Conservation (phyloP, 306 rosid species). For the Alnus glutinosa region DNA sequence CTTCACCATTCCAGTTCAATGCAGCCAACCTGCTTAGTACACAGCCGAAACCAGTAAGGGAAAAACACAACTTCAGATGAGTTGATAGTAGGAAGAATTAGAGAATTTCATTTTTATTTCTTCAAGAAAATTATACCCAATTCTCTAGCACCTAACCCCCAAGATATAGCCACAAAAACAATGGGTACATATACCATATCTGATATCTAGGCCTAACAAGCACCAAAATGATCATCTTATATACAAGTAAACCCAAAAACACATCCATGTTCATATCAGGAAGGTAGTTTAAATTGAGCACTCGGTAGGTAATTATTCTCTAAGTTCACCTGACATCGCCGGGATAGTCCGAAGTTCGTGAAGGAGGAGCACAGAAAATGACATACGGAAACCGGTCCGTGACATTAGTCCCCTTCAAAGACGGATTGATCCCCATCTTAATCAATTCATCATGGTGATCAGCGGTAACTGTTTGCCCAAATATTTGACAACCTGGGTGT, state of each 20-base stretch:
- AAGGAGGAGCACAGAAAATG: conserved; percentile 92
- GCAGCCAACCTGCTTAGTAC: conserved; percentile 61
- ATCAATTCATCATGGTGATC: conserved; percentile 82
- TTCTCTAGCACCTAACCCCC: not conserved
- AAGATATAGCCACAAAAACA: no score
- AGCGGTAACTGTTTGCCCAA: conserved; percentile 76
- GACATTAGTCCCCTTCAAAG: conserved; percentile 61
- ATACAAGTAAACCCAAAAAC: not conserved
- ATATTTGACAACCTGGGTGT: conserved; percentile 66
- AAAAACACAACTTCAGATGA: not conserved
- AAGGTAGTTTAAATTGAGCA: not conserved
- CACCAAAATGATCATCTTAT: conserved; percentile 1
- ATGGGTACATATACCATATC: not conserved
- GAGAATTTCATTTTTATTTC: not conserved
- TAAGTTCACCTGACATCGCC: conserved; percentile 76
- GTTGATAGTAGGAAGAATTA: conserved; percentile 1
- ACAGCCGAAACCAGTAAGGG: conserved; percentile 29
- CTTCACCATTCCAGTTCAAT: conserved; percentile 80
- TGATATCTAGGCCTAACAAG: not conserved
- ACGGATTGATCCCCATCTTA: conserved; percentile 65
- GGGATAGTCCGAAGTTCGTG: conserved; percentile 56
- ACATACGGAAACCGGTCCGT: conserved; percentile 62
- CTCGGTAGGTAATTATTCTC: conserved; percentile 7
- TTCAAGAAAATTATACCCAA: not conserved
- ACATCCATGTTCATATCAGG: not conserved